Base-by-base conservation (phyloP, 768 basidiomycete species). In the Russula sp. region DNA sequence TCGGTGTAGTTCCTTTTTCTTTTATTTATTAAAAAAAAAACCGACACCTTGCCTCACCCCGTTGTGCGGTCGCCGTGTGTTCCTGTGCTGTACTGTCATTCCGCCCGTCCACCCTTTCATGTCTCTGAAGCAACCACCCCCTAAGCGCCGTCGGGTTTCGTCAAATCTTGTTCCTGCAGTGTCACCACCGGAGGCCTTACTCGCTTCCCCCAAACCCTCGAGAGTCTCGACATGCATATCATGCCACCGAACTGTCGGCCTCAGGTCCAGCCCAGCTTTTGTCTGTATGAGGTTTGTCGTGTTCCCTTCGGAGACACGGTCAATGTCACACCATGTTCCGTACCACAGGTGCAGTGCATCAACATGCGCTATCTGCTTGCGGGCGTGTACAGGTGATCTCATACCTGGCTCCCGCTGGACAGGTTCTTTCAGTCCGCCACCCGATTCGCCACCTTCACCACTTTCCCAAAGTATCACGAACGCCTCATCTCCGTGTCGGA, bases 291-390 rank as follows among this genome's bases (percentile, higher is more conserved):
- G 65, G 65, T 66, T 54, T 42, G 52, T 53, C n/a, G 14, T 50
- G 4, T 35, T 50, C 18, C 11, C 20, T 3, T 27, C 9, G 3
- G 1, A 3, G 9, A 8, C 22, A 22, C 1, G 6, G 5, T 22
- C 31, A 6, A 22, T 32, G 16, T 10, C 56, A 35, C 31, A 64
- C 6, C 2, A 20, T 32, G 4, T 39, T 56, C 14, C 52, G 8
- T 42, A 42, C 35, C 6, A 9, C 59, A 81, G 80, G 35, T 81
- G 80, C 64, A 68, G 71, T 3, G 68, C 73, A 4, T 71, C 75
- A 8, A 78, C 77, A 6, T 82, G 80, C 62, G 64, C 75, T 0
- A 73, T 82, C 32, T 82, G 80, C 63, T 75, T 80, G 20, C 75
- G 80, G 39, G 79, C 75, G 48, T 82, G 80, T 63, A 77, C 40